Percentiles rank a stretch among this genome's conserved stretches.
phyloP scores from a whole-genome alignment of 2,329 filamentous ascomycete species.

The Microthyrium microscopicum region DNA sequence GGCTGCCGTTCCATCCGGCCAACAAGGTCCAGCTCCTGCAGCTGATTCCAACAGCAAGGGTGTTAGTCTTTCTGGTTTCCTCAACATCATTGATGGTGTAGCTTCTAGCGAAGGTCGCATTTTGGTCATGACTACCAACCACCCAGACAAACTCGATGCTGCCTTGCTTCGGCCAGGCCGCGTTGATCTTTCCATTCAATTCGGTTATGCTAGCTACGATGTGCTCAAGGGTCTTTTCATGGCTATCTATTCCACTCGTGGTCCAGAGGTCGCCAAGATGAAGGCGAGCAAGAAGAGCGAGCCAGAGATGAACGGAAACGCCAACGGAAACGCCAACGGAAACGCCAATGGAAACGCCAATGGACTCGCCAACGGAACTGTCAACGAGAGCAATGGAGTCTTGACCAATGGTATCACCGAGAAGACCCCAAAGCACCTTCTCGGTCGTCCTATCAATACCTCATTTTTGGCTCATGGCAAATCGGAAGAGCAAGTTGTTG shows the following conservation, averaged over 20 bases:
- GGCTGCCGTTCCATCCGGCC: not conserved
- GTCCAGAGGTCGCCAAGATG: constrained; percentile 1
- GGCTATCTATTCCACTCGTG: constrained; percentile 3
- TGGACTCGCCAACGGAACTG: not conserved
- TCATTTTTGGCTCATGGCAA: not conserved
- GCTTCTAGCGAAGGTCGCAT: constrained; percentile 13
- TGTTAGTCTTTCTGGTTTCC: constrained; percentile 10
- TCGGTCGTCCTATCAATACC: not conserved
- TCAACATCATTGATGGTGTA: constrained; percentile 14
- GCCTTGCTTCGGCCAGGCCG: constrained; percentile 13
- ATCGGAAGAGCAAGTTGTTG: constrained; percentile 9
- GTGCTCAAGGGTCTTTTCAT: constrained; percentile 3
- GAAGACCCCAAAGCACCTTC: not conserved
- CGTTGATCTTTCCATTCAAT: constrained; percentile 9
- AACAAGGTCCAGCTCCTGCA: not conserved
- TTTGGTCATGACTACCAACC: constrained; percentile 17
- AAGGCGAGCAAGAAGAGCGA: constrained; percentile 1
- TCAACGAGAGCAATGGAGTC: too few species aligned
- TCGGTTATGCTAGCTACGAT: constrained; percentile 4
- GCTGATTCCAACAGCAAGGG: not conserved
- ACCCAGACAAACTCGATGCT: constrained; percentile 12
- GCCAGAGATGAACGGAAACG: not conserved
- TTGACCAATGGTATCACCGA: not conserved
- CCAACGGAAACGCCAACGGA: not conserved
- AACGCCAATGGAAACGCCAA: not conserved